Base-by-base conservation (phyloP, 345 rosid genomes). In the Laguncularia racemosa region DNA sequence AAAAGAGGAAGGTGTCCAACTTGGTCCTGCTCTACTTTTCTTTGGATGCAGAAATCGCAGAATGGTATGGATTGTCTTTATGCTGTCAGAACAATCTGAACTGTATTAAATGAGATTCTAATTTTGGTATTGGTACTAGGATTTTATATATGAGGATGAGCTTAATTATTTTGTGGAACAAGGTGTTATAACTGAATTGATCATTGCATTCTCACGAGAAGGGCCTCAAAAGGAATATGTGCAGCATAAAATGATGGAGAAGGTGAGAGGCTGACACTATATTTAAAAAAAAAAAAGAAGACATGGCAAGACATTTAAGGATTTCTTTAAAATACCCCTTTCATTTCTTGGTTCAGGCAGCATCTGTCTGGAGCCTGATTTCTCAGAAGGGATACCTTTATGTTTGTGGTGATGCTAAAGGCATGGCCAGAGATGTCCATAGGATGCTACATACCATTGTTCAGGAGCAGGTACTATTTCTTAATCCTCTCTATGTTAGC, bases 391-490 rank as follows among this genome's bases (percentile, higher is more conserved):
- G 76, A 4, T 90, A 88, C 61, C 47, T 90, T 13, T 95, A 95
- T 70, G 97, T 95, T 17, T 95, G 99, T 55, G 97, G 99, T 70
- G 99, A 95, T 72, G 99, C 99, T 64, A 95, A 95, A 66, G 96
- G 97, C 72, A 95, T 95, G 99, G 97, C 99, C 2, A 81, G 81
- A 65, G 97, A 95, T 53, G 99, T 95, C 46, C 99, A 95, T 69
- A 71, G 95, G 67, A 65, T 91, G 51, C 82, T 95, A 55, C 99
- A 95, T 81, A 79, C 84, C 6, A 82, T 95, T 65, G 73, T 73
- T 33, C 86, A 78, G 67, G 95, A 95, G 74, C 97, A 95, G 96
- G 99, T 93, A 59, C 15, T 20, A 21, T 55, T 53, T 47, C 18
- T 16, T 16, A 48, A 44, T 20, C 20, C 15, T 11, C 8, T 33